phyloP scores from a whole-genome alignment of 441 rosid genomes.

The Erodium texanum region DNA sequence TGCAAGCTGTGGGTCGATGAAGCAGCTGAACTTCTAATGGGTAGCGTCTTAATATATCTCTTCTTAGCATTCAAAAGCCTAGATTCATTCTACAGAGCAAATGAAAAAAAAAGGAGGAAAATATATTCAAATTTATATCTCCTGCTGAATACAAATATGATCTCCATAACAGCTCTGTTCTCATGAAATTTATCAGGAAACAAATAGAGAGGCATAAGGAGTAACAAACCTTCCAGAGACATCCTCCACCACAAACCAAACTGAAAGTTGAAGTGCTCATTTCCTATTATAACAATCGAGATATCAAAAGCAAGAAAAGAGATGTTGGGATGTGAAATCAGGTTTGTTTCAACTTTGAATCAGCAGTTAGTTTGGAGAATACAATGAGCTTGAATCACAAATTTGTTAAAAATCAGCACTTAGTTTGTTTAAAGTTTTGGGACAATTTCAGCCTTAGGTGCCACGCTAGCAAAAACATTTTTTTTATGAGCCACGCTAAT shows the following conservation, averaged over 20 bases:
- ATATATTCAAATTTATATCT: neutral
- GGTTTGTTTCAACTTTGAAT: neutral
- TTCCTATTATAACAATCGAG: conserved; percentile 6
- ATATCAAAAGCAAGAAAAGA: neutral
- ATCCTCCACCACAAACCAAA: conserved; percentile 26
- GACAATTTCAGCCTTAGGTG: neutral
- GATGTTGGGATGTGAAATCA: neutral
- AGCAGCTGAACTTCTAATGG: conserved; percentile 25
- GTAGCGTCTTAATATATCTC: conserved; percentile 20
- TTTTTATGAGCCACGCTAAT: neutral
- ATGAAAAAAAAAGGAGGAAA: neutral
- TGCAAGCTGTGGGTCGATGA: conserved; percentile 31
- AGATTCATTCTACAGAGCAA: conserved; percentile 33
- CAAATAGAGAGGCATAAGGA: neutral
- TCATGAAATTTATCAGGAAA: conserved; percentile 10
- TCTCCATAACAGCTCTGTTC: neutral
- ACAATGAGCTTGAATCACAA: neutral
- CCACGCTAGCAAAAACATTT: neutral
- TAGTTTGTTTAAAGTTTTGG: neutral
- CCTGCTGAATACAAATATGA: neutral
- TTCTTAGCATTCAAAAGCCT: conserved; percentile 26
- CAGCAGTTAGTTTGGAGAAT: neutral
- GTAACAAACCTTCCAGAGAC: conserved; percentile 38
- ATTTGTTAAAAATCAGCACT: no score
- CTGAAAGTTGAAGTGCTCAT: conserved; percentile 37